These are phyloP conservation scores for Pseudogymnoascus sp. DNA, from an alignment of 2,329 filamentous ascomycete genomes.

Conservation along the genomic window DNA sequence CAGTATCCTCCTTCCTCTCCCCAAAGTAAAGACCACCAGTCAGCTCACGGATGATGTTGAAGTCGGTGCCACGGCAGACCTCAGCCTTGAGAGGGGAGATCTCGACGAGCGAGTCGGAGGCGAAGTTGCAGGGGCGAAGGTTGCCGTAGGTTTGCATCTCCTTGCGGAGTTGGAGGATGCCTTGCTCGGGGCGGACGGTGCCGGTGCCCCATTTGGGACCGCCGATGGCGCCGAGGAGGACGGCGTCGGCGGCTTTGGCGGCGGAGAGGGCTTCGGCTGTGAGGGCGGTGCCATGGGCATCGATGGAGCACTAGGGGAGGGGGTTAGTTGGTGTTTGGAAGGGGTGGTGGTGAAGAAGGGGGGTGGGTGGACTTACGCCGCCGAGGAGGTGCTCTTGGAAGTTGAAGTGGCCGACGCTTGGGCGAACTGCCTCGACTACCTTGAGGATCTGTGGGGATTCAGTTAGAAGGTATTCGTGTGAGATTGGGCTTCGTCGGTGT, in stretches of 20 bases:
- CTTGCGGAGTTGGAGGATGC: slow-evolving; percentile 83
- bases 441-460: slow-evolving; percentile 61
- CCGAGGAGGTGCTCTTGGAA: slow-evolving; percentile 86
- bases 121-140: slow-evolving; percentile 92
- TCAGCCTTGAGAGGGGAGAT: slow-evolving; percentile 80
- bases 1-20: slow-evolving; percentile 72
- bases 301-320: slow-evolving; percentile 68
- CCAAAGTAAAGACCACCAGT: slow-evolving; percentile 96
- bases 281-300: slow-evolving; percentile 68
- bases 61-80: slow-evolving; percentile 80
- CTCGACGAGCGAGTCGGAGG: slow-evolving; percentile 75
- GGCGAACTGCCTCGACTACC: slow-evolving; percentile 64
- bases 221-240: slow-evolving; percentile 88
- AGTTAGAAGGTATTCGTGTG: background rate
- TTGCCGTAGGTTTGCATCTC: slow-evolving; percentile 93
- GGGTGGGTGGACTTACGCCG: slow-evolving; percentile 57
- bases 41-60: slow-evolving; percentile 86
- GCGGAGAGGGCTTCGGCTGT: slow-evolving; percentile 77
- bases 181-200: slow-evolving; percentile 82
- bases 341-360: slow-evolving; percentile 10
- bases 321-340: slow-evolving; percentile 1
- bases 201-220: slow-evolving; percentile 96
- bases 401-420: slow-evolving; percentile 70
- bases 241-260: slow-evolving; percentile 78
- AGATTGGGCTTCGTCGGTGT: background rate